Evolutionary conservation across 176 grass and related monocot genomes (phyloP), one percentile per base, ranked within the genome.

Genomic region (Guadua angustifolia): DNA sequence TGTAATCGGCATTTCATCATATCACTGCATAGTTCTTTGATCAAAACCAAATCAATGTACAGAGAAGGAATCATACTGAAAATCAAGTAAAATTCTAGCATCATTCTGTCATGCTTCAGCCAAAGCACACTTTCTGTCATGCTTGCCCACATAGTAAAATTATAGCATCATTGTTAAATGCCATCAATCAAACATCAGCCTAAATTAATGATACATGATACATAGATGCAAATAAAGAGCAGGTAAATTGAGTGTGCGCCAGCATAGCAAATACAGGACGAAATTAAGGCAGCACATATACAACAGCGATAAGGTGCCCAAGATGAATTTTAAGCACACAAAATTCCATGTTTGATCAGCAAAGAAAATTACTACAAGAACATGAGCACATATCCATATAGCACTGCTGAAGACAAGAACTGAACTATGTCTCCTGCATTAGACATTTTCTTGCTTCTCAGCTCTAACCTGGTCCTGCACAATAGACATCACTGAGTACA

Each of bases 381-480:
- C 14, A 35, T 29, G 13, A 51, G 4, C 43, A 66, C 39, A 15
- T 45, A 18, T 7, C 56, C n/a, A 32, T 5, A 25, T 17, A 25
- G 59, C 7, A 46, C 45, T 56, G 71, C 21, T 16, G 59, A 36
- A 76, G 47, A 32, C 9, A 65, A 22, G 4, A 40, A 38, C 22
- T 29, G 36, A 38, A 75, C 50, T 49, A 58, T 77, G 19, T n/a
- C n/a, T n/a, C n/a, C n/a, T n/a, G n/a, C 46, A 44, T 38, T 66
- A 57, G 57, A 11, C 36, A 67, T 42, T 79, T 63, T 26, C 57
- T 62, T 83, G 74, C 82, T 61, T 60, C 62, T 68, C 77, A 75
- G 7, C 8, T 71, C 33, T 49, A 69, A 69, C 88, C 82, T 70
- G 88, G 77, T 33, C 88, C 88, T 89, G 88, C 62, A 84, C 25